Evolutionary conservation across 2,329 filamentous ascomycete species (phyloP).

Genomic region (Fusarium sp.): DNA sequence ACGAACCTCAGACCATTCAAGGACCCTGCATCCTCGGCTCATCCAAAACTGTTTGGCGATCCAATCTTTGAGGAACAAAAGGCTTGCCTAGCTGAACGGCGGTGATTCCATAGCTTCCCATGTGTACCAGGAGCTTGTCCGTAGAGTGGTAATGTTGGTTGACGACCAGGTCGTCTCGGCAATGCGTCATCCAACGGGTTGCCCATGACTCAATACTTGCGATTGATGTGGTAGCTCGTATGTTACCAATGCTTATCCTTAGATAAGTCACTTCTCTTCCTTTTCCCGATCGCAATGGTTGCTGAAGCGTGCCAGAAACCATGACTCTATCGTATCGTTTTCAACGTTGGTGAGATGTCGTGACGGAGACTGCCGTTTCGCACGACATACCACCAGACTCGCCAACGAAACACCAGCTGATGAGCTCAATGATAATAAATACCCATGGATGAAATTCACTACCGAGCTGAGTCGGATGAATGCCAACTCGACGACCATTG

Average conservation of each 20-base stretch:
- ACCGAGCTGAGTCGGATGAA: conserved; percentile 46
- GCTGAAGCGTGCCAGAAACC: neutral
- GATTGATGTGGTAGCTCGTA: neutral
- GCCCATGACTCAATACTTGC: neutral
- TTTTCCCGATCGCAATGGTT: neutral
- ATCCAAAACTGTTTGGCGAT: neutral
- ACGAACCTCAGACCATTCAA: neutral
- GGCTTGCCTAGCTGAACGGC: neutral
- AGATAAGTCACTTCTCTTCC: neutral
- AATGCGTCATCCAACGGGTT: conserved; percentile 24
- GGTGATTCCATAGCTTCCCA: neutral
- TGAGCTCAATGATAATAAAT: neutral
- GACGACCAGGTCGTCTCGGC: neutral
- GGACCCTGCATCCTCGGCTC: neutral
- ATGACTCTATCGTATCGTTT: neutral
- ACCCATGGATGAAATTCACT: neutral
- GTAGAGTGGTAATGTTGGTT: neutral
- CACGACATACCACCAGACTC: neutral
- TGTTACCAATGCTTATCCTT: neutral
- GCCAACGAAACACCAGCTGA: neutral
- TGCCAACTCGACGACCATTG: conserved; percentile 52
- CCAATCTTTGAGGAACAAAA: neutral
- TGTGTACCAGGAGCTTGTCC: neutral
- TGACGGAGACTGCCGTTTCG: neutral
- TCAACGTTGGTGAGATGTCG: neutral